Base-by-base conservation (phyloP, 192 early-diverging fungal species). In the Endogone sp. region DNA sequence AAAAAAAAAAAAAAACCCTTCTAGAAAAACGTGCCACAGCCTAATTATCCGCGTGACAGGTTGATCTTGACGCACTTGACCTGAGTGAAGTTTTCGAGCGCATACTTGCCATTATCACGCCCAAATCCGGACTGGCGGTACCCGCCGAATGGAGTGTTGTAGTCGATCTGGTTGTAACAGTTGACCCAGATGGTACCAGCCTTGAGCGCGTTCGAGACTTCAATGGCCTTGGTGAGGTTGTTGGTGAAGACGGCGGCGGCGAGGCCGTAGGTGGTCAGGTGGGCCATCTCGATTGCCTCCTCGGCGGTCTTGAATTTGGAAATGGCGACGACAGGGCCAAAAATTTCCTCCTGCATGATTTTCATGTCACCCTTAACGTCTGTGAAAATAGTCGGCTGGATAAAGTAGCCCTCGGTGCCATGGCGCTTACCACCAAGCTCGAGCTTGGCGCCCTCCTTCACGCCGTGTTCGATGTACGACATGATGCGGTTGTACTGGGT, bases 281-380 rank as follows among this genome's bases (percentile, higher is more conserved):
- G 90, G 30, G 92, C 90, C 59, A 80, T 81, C 60, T 84, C 74
- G 22, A 95, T 65, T 3, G 71, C 93, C 64, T 95, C 92, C 1
- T 91, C 92, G 54, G 89, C 83, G 11, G 82, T 83, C 24, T 83
- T 80, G 66, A 95, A 95, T 54, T 91, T 89, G 72, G 83, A 73
- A 3, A 95, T 80, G 58, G 82, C 84, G 8, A 92, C 85, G 4
- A 95, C 94, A 6, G 93, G 93, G n/a, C 92, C 92, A 80, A 95
- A 95, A 56, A 94, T 91, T 77, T 95, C 92, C 62, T 95, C 91
- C 64, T 85, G 75, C 54, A 88, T 79, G 24, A 91, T 76, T 25
- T 67, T 73, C 76, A 85, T 79, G 0, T 71, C 68, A 9, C 87
- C 82, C 54, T 82, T 79, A 29, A 83, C 83, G 67, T 88, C 82